Evolutionary conservation across 108 stramenopile genomes (phyloP).

Genomic region (Cyclotella baltica): DNA sequence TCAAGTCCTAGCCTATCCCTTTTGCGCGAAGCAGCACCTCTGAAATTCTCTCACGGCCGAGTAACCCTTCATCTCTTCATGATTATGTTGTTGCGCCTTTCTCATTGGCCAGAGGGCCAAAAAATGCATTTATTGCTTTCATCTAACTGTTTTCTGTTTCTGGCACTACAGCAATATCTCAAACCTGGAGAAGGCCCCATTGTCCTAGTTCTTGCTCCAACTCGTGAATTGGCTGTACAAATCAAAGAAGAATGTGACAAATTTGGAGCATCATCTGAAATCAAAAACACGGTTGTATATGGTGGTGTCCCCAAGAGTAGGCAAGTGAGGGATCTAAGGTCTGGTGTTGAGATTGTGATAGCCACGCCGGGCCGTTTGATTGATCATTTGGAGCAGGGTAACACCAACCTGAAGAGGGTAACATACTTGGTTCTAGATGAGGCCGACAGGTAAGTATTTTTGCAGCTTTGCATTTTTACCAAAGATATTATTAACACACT

Average conservation of each 20-base stretch:
- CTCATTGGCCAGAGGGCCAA: no score
- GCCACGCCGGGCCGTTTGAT: slow-evolving; percentile 99
- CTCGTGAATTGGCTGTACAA: slow-evolving; percentile 99
- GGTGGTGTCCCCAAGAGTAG: slow-evolving; percentile 96
- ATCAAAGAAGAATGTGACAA: slow-evolving; percentile 99
- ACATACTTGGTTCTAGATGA: slow-evolving; percentile 99
- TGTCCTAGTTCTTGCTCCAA: slow-evolving; percentile 96
- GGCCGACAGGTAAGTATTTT: slow-evolving; percentile 66
- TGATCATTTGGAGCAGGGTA: slow-evolving; percentile 96
- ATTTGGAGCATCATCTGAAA: slow-evolving; percentile 92
- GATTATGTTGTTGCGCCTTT: no score
- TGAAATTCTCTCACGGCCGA: no score
- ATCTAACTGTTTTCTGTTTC: slow-evolving; percentile 1
- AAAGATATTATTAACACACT: no score
- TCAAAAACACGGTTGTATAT: slow-evolving; percentile 99
- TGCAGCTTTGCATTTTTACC: no score
- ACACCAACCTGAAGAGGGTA: slow-evolving; percentile 95
- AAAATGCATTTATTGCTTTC: not conserved
- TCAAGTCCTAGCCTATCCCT: not conserved
- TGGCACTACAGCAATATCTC: slow-evolving; percentile 90
- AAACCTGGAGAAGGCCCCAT: slow-evolving; percentile 99
- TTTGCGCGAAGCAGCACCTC: no score
- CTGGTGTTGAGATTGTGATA: slow-evolving; percentile 97
- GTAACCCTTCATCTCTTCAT: no score
- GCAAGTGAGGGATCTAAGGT: slow-evolving; percentile 78